Evolutionary conservation across 164 flowering plant genomes (phyloP).

Genomic region (Akebia trifoliata): DNA sequence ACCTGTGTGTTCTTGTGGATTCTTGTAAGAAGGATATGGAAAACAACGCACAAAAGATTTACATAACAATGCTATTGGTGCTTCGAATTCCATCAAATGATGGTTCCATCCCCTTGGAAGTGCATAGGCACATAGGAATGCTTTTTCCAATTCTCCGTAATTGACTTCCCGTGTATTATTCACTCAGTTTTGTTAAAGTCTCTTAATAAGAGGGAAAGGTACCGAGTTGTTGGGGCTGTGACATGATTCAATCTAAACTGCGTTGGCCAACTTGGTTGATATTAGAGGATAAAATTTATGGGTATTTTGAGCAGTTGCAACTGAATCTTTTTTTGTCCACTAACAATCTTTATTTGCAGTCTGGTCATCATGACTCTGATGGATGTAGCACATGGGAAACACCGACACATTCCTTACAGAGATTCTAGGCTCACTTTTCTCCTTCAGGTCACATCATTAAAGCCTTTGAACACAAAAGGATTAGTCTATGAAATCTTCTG

Average conservation of each 20-base stretch:
- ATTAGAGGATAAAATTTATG: neutral
- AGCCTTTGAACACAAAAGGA: neutral
- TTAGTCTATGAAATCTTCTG: neutral
- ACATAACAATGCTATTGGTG: neutral
- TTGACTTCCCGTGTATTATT: no score
- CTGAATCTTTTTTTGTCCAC: neutral
- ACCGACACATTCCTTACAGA: slow-evolving; percentile 85
- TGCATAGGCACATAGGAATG: no score
- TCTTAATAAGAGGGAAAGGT: neutral
- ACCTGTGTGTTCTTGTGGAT: slow-evolving; percentile 3
- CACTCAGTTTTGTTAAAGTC: no score
- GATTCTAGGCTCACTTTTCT: slow-evolving; percentile 93
- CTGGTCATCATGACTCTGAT: slow-evolving; percentile 86
- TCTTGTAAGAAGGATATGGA: neutral
- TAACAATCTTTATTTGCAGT: slow-evolving; percentile 27
- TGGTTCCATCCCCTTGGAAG: neutral
- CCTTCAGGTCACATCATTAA: slow-evolving; percentile 59
- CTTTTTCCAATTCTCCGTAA: no score
- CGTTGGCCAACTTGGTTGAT: neutral
- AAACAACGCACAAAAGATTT: no score
- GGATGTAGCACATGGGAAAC: slow-evolving; percentile 85
- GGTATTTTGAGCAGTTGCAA: neutral
- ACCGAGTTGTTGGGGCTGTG: neutral
- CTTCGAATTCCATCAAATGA: neutral
- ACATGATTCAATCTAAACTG: neutral